Evolutionary conservation across 2,329 filamentous ascomycete genomes (phyloP), one percentile per base, ranked within the genome.

Genomic region (Verticillium dahliae): DNA sequence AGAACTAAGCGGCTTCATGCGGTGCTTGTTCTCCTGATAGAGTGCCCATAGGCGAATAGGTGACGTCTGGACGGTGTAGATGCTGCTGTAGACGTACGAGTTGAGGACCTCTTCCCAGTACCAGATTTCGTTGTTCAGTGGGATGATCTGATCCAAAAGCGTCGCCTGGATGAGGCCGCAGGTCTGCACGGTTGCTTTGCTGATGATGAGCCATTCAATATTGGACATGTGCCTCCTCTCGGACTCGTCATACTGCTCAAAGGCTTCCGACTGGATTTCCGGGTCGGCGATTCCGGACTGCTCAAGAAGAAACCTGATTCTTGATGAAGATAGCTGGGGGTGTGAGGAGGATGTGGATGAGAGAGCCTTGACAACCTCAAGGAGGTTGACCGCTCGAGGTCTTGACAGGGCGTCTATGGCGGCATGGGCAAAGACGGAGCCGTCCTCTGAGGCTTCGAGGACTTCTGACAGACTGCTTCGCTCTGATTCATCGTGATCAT

Each of bases 91-190:
- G 57, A 86, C 82, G 67, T 91, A 89, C 0, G 91, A 96, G 10
- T 86, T 85, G 35, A 97, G 77, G 1, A 97, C 84, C 67, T 95
- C 90, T 70, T 97, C 91, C 95, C 95, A 99, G 73, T 98, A 98
- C 86, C 90, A 93, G 31, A 97, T 88, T 67, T 97, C 92, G 66
- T 97, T 88, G 68, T 87, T 90, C 18, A 99, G 76, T 0, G 89
- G 89, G 11, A 94, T 87, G 11, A 92, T 96, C 68, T 95, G 90
- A 61, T 94, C 89, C 11, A 97, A 76, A 3, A 98, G 81, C 0
- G 85, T 87, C 67, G 88, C 87, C 67, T 97, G 79, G 50, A 96
- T 83, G 57, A 91, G 78, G 4, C 94, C 94, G 70, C 97, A 96
- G 1, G 90, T 88, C 71, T 97, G 94, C n/a, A 93, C 86, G 0